These are phyloP conservation scores for Kwoniella pini DNA, from an alignment of 768 basidiomycete species.

Conservation along the genomic window DNA sequence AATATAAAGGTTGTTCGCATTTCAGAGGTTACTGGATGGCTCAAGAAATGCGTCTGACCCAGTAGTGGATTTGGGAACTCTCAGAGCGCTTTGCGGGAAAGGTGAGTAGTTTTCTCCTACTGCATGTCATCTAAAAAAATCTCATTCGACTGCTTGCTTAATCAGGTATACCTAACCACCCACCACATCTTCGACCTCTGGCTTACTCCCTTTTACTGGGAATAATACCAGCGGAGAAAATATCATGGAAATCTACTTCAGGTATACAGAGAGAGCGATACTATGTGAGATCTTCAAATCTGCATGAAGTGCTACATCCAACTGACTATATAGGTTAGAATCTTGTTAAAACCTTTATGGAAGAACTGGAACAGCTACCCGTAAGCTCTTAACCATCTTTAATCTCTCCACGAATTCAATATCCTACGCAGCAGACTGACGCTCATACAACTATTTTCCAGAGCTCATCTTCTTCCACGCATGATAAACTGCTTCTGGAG, in stretches of 20 bases:
- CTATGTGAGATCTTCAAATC: constrained; percentile 35
- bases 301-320: no score
- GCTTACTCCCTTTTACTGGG: constrained; percentile 46
- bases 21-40: constrained; percentile 45
- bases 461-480: constrained; percentile 6
- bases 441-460: background rate
- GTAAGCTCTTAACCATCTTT: constrained; percentile 11
- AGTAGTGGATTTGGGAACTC: constrained; percentile 37
- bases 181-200: constrained; percentile 47
- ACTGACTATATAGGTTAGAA: no score
- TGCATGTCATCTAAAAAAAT: no score
- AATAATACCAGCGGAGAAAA: constrained; percentile 31
- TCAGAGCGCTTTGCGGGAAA: constrained; percentile 41
- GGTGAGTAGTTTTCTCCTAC: constrained; percentile 33
- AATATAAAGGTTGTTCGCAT: constrained; percentile 46
- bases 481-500: constrained; percentile 14
- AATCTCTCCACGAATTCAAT: background rate
- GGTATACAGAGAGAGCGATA: constrained; percentile 31
- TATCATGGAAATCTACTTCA: constrained; percentile 30
- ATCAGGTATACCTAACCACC: constrained; percentile 45
- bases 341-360: constrained; percentile 23
- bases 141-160: background rate
- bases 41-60: constrained; percentile 31
- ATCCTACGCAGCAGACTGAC: background rate
- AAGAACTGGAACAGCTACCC: constrained; percentile 13